Evolutionary conservation across 768 basidiomycete species (phyloP).

Genomic region (Amanita jacksonii): DNA sequence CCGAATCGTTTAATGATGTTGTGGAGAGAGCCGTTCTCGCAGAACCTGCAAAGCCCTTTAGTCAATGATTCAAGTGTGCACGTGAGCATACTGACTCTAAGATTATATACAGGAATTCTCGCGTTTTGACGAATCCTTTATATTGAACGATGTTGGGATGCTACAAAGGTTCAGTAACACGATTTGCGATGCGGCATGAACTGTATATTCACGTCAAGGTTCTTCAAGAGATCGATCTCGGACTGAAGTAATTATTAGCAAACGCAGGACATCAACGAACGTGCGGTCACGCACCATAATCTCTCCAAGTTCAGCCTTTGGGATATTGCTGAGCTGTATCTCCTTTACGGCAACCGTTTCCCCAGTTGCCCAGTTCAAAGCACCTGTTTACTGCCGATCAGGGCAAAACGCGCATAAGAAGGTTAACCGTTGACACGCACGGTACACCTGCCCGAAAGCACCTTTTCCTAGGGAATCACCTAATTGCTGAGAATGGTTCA

Average conservation of each 20-base stretch:
- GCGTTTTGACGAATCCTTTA: conserved; percentile 94
- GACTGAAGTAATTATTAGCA: conserved; percentile 41
- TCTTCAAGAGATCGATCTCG: conserved; percentile 96
- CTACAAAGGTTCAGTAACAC: conserved; percentile 28
- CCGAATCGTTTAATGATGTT: conserved; percentile 95
- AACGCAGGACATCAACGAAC: conserved; percentile 8
- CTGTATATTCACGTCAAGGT: conserved; percentile 66
- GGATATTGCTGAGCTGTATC: conserved; percentile 89
- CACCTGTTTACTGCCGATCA: conserved; percentile 37
- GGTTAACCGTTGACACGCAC: conserved; percentile 38
- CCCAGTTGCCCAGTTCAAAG: conserved; percentile 91
- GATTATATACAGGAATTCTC: conserved; percentile 92
- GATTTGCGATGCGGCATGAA: conserved; percentile 6
- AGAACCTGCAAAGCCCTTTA: conserved; percentile 48
- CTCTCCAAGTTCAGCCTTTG: conserved; percentile 87
- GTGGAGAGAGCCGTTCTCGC: conserved; percentile 96
- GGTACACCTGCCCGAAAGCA: conserved; percentile 95
- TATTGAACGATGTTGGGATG: conserved; percentile 98
- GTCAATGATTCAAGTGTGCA: neutral
- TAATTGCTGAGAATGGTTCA: conserved; percentile 58
- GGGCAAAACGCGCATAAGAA: neutral
- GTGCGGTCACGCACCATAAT: conserved; percentile 69
- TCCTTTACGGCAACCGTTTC: conserved; percentile 99
- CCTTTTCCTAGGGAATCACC: conserved; percentile 95
- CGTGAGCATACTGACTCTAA: conserved; percentile 60